Base-by-base conservation (phyloP, 2,329 filamentous ascomycete species). In the Pseudocercospora crystallina region DNA sequence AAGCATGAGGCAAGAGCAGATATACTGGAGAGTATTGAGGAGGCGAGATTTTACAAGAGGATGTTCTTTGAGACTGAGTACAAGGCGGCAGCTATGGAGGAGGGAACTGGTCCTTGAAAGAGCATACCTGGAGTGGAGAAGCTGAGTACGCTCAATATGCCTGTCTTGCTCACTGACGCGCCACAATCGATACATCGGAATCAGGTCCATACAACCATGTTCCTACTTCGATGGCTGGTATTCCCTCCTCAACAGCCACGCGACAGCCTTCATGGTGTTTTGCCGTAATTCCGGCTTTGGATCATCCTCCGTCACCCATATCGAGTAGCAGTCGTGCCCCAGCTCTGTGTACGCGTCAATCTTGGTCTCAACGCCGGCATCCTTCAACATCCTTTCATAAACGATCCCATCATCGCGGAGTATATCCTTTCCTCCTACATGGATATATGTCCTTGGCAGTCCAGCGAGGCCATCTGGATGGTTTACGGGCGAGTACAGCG, bases 11-110 rank as follows among this genome's bases (percentile, higher is more conserved):
- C 94, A 0, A 84, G 81, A 62, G 84, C 89, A 48, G 94, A 99
- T 70, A 96, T 99, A 51, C 71, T 96, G 54, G 94, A 99, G 75
- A 97, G 92, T 71, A 96, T 99, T 56, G 85, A 81, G 49, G 94
- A 99, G 75, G 92, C 92, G 47, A 83, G 76, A 63, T 96, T 87
- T 68, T 97, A 96, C 71, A 83, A 82, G 63, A 76, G 85, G 53
- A 75, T 74, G 13, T 80, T 95, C 48, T 95, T 95, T 68, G 64
- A 58, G 20, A n/a, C 38, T 31, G 43, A 43, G 26, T 32, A 36
- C 14, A 17, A 31, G 12, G 36, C 9, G 3, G 44, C 9, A 5
- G 20, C 10, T 26, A 26, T 26, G 20, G 20, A 26, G 20, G 20
- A 26, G 7, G 20, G 20, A 7, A 26, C 20, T 26, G 20, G 20